Percentiles rank a stretch among this genome's conserved stretches.
These are phyloP conservation scores for Phytophthora kernoviae DNA, from an alignment of 352 stramenopile species.

Conservation along the genomic window DNA sequence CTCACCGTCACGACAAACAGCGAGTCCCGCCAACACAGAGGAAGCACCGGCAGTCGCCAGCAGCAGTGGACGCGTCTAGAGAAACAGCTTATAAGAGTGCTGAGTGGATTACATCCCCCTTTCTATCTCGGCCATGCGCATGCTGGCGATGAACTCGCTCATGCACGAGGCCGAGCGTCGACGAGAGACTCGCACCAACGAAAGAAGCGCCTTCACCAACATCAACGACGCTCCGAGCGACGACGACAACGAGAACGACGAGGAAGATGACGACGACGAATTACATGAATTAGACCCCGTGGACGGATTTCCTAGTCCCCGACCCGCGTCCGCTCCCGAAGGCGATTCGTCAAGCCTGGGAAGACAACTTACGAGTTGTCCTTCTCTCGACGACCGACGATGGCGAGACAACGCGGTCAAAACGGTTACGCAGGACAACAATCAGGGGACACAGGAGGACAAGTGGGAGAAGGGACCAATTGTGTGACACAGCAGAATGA, in stretches of 20 bases:
- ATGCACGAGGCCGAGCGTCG: slow-evolving; percentile 25
- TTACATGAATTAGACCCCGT: slow-evolving; percentile 31
- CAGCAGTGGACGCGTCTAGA: too few species aligned
- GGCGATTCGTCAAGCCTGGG: slow-evolving; percentile 57
- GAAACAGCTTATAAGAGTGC: slow-evolving; percentile 16
- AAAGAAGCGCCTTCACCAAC: slow-evolving; percentile 6
- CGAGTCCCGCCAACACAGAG: not conserved
- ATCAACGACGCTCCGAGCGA: slow-evolving; percentile 10
- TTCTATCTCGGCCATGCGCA: slow-evolving; percentile 20
- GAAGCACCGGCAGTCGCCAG: too few species aligned
- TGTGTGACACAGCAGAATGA: not conserved
- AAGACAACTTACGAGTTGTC: slow-evolving; percentile 54
- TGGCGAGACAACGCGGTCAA: not conserved
- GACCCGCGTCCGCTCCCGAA: slow-evolving; percentile 25
- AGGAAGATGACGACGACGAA: slow-evolving; percentile 1
- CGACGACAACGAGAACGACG: slow-evolving; percentile 7
- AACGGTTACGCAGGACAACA: not conserved
- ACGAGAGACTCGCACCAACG: slow-evolving; percentile 3
- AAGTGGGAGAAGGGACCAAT: not conserved
- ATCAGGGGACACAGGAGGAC: not conserved
- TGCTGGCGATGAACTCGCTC: slow-evolving; percentile 36
- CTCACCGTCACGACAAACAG: slow-evolving; percentile 17
- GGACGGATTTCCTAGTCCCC: slow-evolving; percentile 30
- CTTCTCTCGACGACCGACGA: slow-evolving; percentile 39
- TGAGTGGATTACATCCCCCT: not conserved